Base-by-base conservation (phyloP, 2,329 filamentous ascomycete species). In the Arthrobotrys conoides region DNA sequence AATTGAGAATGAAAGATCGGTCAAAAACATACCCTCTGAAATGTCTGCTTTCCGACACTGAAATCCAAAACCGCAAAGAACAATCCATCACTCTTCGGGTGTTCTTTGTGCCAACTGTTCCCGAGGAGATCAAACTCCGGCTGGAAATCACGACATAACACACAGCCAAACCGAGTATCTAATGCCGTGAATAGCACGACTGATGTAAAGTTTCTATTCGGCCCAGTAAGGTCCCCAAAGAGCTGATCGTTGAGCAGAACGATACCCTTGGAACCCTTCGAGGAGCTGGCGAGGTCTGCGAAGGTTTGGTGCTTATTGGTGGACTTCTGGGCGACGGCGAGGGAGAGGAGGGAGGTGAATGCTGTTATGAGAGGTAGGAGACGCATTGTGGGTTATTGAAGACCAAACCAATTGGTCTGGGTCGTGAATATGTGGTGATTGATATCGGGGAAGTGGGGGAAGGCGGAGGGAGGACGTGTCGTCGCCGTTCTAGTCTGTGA, bases 21-120 rank as follows among this genome's bases (percentile, higher is more conserved):
- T n/a, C 6, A 22, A 41, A 44, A 38, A 18, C 16, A 51, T 63
- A 72, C 53, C 49, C 41, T 92, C 86, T 97, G 90, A 83, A 99
- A 99, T 1, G 91, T 91, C 18, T 90, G 88, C 83, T 92, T 92
- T 57, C 96, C 96, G 82, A 97, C 91, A 48, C 88, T 85, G 83
- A 99, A 99, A 85, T 99, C 96, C 82, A 99, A 86, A 5, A 92
- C 95, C 24, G 89, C 91, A 85, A 95, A 96, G 53, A 98, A 84
- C 80, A 97, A 82, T 79, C 91, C 88, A 81, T 93, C 88, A 67
- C 88, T 91, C 76, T 89, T 87, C 86, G 91, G 93, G 85, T 97
- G 92, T 6, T 93, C 94, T 84, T 92, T 93, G 80, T 88, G 88
- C 96, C 96, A 99, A 85, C 92, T 96, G 85, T 90, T 92, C 68